Evolutionary conservation across 768 basidiomycete species (phyloP), one percentile per base, ranked within the genome.

Genomic region (Rhodotorula paludigena): DNA sequence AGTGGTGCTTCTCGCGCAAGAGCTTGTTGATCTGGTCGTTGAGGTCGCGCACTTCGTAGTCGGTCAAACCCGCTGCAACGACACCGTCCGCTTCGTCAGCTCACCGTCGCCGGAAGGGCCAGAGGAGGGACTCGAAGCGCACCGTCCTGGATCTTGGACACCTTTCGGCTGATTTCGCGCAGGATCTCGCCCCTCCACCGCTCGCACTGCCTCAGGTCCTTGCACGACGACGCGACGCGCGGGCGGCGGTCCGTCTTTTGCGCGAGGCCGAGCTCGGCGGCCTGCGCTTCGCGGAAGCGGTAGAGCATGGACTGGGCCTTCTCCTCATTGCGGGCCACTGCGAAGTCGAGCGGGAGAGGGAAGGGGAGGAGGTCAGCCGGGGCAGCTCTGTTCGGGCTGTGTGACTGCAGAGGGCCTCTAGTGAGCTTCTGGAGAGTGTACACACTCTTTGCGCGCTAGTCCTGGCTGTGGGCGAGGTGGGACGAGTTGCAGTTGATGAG

Each of bases 21-120:
- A 96, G 81, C 76, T 87, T 90, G 82, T 98, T 99, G 72, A 99
- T 99, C 75, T 97, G 92, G 78, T 98, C 93, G 77, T 99, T 99
- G 49, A 97, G 76, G 77, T 97, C 94, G 36, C 94, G 86, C 54
- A 93, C 86, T 80, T 97, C 92, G 77, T 97, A 97, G 81, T 97
- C 92, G 33, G 89, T 89, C 77, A 97, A 78, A 59, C 91, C 90
- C 74, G 90, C 93, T 97, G 74, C 18, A 15, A n/a, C n/a, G n/a
- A n/a, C n/a, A n/a, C n/a, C n/a, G n/a, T n/a, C n/a, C n/a, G n/a
- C n/a, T n/a, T n/a, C 28, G 55, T 51, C 58, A 57, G 30, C 45
- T 38, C 28, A 20, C 20, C 20, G 12, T 41, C 41, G 41, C 41
- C 41, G 30, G 14, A 2, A 4, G 32, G 58, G 15, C 48, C 9